Percentiles rank a stretch among this genome's conserved stretches.
These are phyloP conservation scores for Calonectria henricotiae DNA, from an alignment of 2,329 filamentous ascomycete species.

Conservation along the genomic window DNA sequence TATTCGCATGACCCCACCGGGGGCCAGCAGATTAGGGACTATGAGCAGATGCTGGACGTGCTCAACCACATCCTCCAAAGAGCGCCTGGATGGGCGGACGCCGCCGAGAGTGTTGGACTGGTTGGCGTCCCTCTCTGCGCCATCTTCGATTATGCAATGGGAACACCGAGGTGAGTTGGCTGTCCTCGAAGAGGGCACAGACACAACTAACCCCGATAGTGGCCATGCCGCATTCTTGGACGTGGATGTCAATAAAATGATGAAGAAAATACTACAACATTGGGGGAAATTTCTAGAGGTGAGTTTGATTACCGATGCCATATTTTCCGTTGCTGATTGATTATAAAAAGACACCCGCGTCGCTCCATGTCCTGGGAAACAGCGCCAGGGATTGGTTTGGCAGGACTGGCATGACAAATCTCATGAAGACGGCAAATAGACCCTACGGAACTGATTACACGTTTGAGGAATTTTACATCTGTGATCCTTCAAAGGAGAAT, in stretches of 20 bases:
- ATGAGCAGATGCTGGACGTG: constrained; percentile 76
- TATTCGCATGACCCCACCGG: constrained; percentile 77
- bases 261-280: constrained; percentile 71
- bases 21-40: constrained; percentile 75
- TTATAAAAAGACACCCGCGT: constrained; percentile 64
- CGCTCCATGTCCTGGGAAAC: constrained; percentile 66
- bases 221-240: constrained; percentile 71
- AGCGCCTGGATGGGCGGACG: constrained; percentile 70
- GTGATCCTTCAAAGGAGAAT: constrained; percentile 69
- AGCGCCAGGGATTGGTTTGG: constrained; percentile 71
- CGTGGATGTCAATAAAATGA: constrained; percentile 68
- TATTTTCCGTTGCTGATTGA: constrained; percentile 11
- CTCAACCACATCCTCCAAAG: constrained; percentile 73
- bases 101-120: constrained; percentile 67
- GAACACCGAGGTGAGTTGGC: constrained; percentile 64
- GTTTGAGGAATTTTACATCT: constrained; percentile 75
- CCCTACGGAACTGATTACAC: constrained; percentile 62
- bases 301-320: constrained; percentile 30
- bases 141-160: constrained; percentile 73
- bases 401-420: constrained; percentile 63
- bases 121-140: constrained; percentile 70
- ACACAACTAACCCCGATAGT: constrained; percentile 43
- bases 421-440: constrained; percentile 69
- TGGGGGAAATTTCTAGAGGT: constrained; percentile 72
- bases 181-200: not conserved